A percentile compares a stretch with the other conserved stretches of the same genome.
Conservation (phyloP, 495 filamentous ascomycete genomes). For the Xylaria acuta region DNA sequence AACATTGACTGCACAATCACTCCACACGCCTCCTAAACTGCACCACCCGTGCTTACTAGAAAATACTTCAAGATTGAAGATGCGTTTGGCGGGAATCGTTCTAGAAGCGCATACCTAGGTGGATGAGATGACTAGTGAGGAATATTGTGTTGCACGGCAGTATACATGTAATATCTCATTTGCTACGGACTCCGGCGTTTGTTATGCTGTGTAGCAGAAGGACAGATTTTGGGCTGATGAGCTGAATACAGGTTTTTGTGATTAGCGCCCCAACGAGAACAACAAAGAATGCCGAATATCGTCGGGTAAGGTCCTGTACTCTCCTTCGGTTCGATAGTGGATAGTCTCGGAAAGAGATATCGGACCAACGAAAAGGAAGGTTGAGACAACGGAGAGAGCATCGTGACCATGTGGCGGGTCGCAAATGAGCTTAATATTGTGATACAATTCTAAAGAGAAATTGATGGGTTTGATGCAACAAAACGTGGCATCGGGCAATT, state of each 20-base stretch:
- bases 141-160: neutral
- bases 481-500: conserved; percentile 22
- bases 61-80: neutral
- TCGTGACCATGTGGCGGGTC: neutral
- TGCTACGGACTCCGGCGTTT: conserved; percentile 8
- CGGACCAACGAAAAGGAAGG: conserved; percentile 6
- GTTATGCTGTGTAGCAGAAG: neutral
- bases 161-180: neutral
- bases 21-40: neutral
- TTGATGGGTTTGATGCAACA: neutral
- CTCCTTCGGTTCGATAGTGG: conserved; percentile 5
- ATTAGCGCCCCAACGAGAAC: neutral
- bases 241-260: neutral
- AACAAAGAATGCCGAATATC: neutral
- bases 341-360: neutral
- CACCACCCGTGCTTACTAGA: neutral
- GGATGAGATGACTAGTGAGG: neutral
- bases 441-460: neutral
- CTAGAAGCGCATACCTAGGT: conserved; percentile 1
- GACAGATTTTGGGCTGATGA: neutral
- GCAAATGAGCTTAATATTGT: conserved; percentile 10
- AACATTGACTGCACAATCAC: neutral
- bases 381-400: conserved; percentile 4
- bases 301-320: neutral
- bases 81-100: neutral